Percentiles rank a stretch among this genome's conserved stretches.
These are phyloP conservation scores for Blastobotrys mokoenaii DNA, from an alignment of 805 yeast species.

Conservation along the genomic window DNA sequence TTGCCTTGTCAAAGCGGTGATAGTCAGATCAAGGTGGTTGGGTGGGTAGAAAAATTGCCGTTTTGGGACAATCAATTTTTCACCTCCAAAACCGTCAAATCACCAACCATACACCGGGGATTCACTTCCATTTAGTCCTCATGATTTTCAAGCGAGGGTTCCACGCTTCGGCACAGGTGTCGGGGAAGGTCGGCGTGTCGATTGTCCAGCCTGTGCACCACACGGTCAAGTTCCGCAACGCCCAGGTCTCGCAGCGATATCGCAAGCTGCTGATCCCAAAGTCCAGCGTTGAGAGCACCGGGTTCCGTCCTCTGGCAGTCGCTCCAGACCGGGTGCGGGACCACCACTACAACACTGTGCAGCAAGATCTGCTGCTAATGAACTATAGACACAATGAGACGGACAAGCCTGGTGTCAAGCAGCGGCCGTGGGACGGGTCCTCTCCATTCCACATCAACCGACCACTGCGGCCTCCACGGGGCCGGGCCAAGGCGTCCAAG, in stretches of 20 bases:
- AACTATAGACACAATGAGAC: conserved; percentile 61
- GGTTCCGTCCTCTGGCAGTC: conserved; percentile 65
- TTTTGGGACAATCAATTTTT: too few relatives aligned
- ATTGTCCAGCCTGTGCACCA: conserved; percentile 91
- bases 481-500: conserved; percentile 65
- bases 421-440: conserved; percentile 76
- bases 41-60: neutral
- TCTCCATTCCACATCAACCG: conserved; percentile 88
- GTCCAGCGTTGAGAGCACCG: conserved; percentile 72
- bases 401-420: conserved; percentile 53
- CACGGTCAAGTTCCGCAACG: conserved; percentile 64
- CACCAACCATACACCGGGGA: too few relatives aligned
- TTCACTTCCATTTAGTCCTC: too few relatives aligned
- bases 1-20: neutral
- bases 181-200: conserved; percentile 48
- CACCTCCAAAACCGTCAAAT: too few relatives aligned
- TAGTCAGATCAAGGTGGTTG: neutral
- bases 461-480: conserved; percentile 65
- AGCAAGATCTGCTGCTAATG: conserved; percentile 69
- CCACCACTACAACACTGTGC: conserved; percentile 65
- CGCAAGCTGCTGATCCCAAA: conserved; percentile 58
- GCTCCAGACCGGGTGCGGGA: conserved; percentile 72
- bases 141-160: conserved; percentile 1
- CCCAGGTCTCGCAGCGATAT: conserved; percentile 65
- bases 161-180: neutral